These are phyloP conservation scores for Sporothrix pallida DNA, from an alignment of 2,329 filamentous ascomycete genomes.

Conservation along the genomic window DNA sequence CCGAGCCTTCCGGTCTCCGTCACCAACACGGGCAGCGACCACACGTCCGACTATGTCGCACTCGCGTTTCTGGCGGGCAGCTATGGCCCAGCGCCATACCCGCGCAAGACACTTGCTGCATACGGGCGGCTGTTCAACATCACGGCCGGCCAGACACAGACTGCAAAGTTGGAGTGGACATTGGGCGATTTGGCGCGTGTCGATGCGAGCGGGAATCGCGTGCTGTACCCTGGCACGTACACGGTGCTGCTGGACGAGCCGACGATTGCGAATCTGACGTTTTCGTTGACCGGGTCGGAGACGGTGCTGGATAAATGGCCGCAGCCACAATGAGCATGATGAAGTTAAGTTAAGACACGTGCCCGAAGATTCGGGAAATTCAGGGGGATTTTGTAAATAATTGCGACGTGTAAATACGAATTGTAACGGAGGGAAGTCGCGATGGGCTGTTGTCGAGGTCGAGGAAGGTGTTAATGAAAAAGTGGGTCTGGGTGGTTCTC, in stretches of 20 bases:
- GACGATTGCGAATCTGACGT: constrained; percentile 49
- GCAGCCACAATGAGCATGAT: neutral
- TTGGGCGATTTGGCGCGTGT: constrained; percentile 57
- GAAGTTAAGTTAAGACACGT: neutral
- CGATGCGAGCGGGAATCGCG: constrained; percentile 56
- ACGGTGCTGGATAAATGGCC: constrained; percentile 47
- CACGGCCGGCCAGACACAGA: constrained; percentile 43
- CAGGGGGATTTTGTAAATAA: no score
- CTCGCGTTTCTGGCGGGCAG: constrained; percentile 57
- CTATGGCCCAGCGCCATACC: constrained; percentile 56
- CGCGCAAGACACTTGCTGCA: constrained; percentile 58
- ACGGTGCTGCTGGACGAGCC: constrained; percentile 53
- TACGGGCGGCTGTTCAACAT: constrained; percentile 55
- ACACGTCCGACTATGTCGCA: constrained; percentile 59
- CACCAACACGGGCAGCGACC: constrained; percentile 49
- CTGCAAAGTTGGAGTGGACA: constrained; percentile 50
- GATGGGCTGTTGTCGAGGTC: neutral
- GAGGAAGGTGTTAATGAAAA: neutral
- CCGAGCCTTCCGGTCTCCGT: constrained; percentile 44
- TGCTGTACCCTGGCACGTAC: constrained; percentile 62
- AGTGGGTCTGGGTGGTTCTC: neutral
- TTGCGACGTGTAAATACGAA: neutral
- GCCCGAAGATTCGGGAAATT: no score
- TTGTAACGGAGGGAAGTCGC: neutral
- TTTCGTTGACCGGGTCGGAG: constrained; percentile 54